Percentiles rank a stretch among this genome's conserved stretches.
Conservation (phyloP, 2,329 filamentous ascomycete species). For the Teratosphaeria viscida region DNA sequence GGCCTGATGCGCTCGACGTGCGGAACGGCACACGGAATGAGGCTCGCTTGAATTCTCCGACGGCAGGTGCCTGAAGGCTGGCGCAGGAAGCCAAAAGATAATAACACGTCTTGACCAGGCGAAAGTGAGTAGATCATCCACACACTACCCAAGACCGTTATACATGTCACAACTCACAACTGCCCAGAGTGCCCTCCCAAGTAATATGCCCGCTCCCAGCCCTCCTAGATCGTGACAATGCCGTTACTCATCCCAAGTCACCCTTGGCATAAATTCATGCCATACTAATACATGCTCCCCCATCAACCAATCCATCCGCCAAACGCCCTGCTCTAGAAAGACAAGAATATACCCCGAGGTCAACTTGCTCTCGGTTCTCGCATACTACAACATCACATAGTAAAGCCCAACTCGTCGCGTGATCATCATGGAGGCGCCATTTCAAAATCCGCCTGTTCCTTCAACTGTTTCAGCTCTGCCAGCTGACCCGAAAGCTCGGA, state of each 20-base stretch:
- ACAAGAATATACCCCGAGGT: not conserved
- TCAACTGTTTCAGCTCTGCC: constrained; percentile 46
- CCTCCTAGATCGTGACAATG: not conserved
- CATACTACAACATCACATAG: not conserved
- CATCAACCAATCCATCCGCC: not conserved
- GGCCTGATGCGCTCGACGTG: too few relatives aligned
- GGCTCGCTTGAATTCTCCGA: too few relatives aligned
- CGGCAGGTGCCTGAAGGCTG: too few relatives aligned
- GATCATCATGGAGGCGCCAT: constrained; percentile 4
- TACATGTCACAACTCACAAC: not conserved
- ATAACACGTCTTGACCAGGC: not conserved
- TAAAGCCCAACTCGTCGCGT: not conserved
- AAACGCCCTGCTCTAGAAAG: not conserved
- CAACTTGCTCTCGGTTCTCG: not conserved
- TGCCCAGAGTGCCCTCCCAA: not conserved
- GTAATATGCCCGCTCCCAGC: not conserved
- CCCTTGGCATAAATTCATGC: not conserved
- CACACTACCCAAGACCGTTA: not conserved
- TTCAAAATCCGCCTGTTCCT: constrained; percentile 7
- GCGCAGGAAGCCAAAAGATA: not conserved
- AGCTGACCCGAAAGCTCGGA: constrained; percentile 51
- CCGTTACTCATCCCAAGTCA: not conserved
- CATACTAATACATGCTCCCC: not conserved
- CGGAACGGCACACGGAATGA: too few relatives aligned
- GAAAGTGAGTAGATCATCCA: not conserved